A percentile compares a stretch with the other conserved stretches of the same genome.
These are phyloP conservation scores for Nemania diffusa DNA, from an alignment of 2,329 filamentous ascomycete species.

Conservation along the genomic window DNA sequence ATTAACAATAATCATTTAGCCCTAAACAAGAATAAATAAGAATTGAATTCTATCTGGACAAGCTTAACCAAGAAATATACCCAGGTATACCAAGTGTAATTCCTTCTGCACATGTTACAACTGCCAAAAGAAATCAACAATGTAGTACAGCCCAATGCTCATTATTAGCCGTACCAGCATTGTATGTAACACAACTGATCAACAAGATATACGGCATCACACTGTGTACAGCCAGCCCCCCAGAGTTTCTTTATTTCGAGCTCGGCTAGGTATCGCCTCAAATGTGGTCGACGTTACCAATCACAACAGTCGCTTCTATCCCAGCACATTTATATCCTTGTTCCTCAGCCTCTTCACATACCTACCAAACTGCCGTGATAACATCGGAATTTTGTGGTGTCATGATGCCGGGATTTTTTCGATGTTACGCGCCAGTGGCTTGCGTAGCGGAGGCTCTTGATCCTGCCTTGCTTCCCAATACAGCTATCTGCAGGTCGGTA, in stretches of 20 bases:
- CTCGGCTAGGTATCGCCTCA: neutral
- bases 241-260: neutral
- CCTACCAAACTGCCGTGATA: neutral
- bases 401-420: neutral
- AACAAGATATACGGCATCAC: neutral
- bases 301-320: slow-evolving; percentile 17
- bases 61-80: neutral
- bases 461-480: neutral
- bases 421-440: slow-evolving; percentile 11
- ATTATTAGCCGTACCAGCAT: neutral
- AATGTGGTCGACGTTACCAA: slow-evolving; percentile 13
- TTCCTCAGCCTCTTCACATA: neutral
- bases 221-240: neutral
- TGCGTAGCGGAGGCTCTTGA: slow-evolving; percentile 18
- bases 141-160: neutral
- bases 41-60: neutral
- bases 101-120: neutral
- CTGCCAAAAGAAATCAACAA: neutral
- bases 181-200: neutral
- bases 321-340: slow-evolving; percentile 2
- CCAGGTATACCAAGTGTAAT: neutral
- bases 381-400: neutral
- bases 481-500: neutral
- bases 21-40: too few relatives aligned
- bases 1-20: too few relatives aligned